Base-by-base conservation (phyloP, 1,139 yeast genomes). In the Pichia cactophila region DNA sequence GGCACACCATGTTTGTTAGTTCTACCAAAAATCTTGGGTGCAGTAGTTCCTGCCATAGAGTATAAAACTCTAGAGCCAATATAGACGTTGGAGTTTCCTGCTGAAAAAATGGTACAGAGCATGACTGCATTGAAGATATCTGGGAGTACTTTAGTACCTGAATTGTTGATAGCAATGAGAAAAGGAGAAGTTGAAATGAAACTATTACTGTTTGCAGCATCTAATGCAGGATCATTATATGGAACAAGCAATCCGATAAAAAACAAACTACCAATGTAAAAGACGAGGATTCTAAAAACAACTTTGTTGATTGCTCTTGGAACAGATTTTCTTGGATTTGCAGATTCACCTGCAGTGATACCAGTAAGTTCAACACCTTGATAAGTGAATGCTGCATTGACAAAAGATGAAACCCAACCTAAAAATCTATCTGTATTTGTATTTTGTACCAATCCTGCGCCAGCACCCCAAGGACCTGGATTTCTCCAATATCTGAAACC, bases 401-500 rank as follows among this genome's bases (percentile, higher is more conserved):
- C 71, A 55, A 77, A 65, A 54, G 80, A 70, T 56, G 73, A 65
- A 64, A 72, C 76, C 85, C 84, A 81, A 39, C 82, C 82, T 36
- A 75, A 58, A 61, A 84, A 83, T 62, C 84, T 71, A 48, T 73
- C 85, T 29, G 81, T 74, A 59, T 75, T 72, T 11, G 57, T 54
- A 40, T 69, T 66, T 69, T 72, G 45, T 69, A 77, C 63, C 66
- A 72, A 59, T 4, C 55, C 56, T 70, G 69, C 66, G 50, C 81
- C 81, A 4, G 70, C 74, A 55, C 87, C 89, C 81, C 77, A 87
- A 1, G 96, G 83, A 48, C 96, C 96, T 4, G 96, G 96, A 62
- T 89, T 70, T 67, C 90, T 80, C 97, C 97, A 90, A 70, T 89
- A 88, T 65, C 89, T 75, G 73, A 84, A 85, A 10, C 92, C 95